These are phyloP conservation scores for Sporothrix protearum DNA, from an alignment of 2,329 filamentous ascomycete species.

Conservation along the genomic window DNA sequence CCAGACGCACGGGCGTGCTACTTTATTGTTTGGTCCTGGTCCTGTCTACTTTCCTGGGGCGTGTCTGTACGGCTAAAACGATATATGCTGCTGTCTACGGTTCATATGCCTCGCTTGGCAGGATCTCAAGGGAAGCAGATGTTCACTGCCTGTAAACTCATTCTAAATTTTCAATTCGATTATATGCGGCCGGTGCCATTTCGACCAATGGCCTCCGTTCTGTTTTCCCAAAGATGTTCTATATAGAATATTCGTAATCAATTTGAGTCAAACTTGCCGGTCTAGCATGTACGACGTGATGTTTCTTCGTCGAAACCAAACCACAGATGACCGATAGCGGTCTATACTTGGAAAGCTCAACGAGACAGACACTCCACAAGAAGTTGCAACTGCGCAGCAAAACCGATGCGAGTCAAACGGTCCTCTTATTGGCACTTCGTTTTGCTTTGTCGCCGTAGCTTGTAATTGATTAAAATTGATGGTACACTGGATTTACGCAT, in stretches of 20 bases:
- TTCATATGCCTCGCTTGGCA: not conserved
- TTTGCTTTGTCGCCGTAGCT: not conserved
- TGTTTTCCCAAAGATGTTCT: not conserved
- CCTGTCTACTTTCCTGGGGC: not conserved
- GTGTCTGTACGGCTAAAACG: not conserved
- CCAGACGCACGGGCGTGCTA: slow-evolving; percentile 15
- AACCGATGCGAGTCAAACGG: too few relatives aligned
- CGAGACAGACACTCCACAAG: too few relatives aligned
- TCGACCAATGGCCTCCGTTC: not conserved
- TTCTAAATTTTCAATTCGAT: not conserved
- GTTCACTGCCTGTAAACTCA: not conserved
- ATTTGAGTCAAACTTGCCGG: too few relatives aligned
- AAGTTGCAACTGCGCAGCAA: too few relatives aligned
- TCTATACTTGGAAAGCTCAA: too few relatives aligned
- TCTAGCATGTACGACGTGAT: not conserved
- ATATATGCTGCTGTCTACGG: not conserved
- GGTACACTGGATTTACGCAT: slow-evolving; percentile 13
- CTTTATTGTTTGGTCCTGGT: slow-evolving; percentile 18
- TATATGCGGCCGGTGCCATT: not conserved
- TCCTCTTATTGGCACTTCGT: not conserved
- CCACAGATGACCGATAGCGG: too few relatives aligned
- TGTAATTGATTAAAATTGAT: not conserved
- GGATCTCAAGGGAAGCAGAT: not conserved
- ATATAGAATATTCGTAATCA: too few relatives aligned
- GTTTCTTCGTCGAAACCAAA: not conserved